Base-by-base conservation (phyloP, 192 early-diverging fungal genomes). In the Coemansia nantahalensis region DNA sequence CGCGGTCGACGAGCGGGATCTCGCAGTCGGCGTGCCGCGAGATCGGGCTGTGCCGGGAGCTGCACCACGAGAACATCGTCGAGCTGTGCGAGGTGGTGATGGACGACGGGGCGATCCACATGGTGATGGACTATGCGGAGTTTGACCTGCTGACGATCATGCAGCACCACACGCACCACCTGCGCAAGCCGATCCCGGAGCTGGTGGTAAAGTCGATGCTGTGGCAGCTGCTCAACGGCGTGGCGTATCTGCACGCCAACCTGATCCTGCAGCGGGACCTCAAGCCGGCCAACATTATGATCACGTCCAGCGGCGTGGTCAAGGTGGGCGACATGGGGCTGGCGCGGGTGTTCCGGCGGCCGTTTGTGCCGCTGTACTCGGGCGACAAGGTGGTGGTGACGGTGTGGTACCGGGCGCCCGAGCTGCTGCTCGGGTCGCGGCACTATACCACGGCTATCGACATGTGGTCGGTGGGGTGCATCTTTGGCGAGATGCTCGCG, bases 51-150 rank as follows among this genome's bases (percentile, higher is more conserved):
- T 95, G 93, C 48, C 81, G 91, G 23, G 94, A 97, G 60, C 79
- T 97, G 32, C 77, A 77, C 35, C 93, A 97, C 45, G 87, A 89
- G 50, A 97, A 97, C 68, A 81, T 95, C 42, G 80, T 95, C 15
- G 80, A 82, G 40, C 65, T 95, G 17, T 83, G 90, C 60, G 92
- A 97, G 60, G 94, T 97, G 0, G 54, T 94, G 0, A 62, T 96
- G 42, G 91, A 95, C 47, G 94, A 97, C 64, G 87, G 91, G 47
- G 88, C 90, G 7, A 95, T 97, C 28, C 85, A 90, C 48, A 95
- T 97, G 92, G 87, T 97, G 31, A 91, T 97, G 82, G 94, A 96
- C 36, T 97, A 94, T 63, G 91, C 94, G 6, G 94, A 97, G 59
- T 90, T 96, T 65, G 94, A 97, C 68, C 80, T 80, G 13, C 48